These are phyloP conservation scores for Phytopythium delawarense DNA, from an alignment of 352 stramenopile genomes.

Conservation along the genomic window DNA sequence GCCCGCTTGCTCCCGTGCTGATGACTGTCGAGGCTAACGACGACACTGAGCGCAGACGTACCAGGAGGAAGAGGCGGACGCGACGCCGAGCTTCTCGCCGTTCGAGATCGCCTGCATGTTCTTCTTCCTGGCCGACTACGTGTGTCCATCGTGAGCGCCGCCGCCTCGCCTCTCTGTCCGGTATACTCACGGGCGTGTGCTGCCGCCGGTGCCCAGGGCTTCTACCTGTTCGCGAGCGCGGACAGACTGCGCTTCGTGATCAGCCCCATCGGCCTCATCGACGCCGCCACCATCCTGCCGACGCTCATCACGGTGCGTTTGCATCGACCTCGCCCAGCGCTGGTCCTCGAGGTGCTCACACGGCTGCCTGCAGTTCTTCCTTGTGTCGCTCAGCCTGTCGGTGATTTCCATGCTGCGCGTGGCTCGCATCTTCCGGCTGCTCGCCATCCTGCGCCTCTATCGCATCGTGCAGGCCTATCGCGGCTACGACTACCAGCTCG, in stretches of 20 bases:
- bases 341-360: not conserved
- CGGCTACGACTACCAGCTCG: conserved; percentile 59
- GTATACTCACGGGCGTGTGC: not conserved
- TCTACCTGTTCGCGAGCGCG: conserved; percentile 38
- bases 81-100: conserved; percentile 17
- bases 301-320: conserved; percentile 30
- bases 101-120: conserved; percentile 35
- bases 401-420: conserved; percentile 46
- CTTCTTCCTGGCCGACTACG: conserved; percentile 49
- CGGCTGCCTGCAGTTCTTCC: conserved; percentile 19
- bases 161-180: not conserved
- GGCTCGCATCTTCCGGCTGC: conserved; percentile 51
- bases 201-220: conserved; percentile 10
- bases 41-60: conserved; percentile 23
- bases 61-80: conserved; percentile 6
- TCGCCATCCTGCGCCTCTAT: conserved; percentile 53
- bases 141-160: conserved; percentile 9
- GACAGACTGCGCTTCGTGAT: conserved; percentile 37
- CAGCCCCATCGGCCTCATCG: conserved; percentile 48
- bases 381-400: conserved; percentile 29
- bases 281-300: conserved; percentile 52
- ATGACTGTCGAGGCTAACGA: too few relatives aligned
- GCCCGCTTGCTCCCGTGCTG: too few relatives aligned
- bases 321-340: not conserved
- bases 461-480: conserved; percentile 47